Base-by-base conservation (phyloP, 1,284 basidiomycete species). In the Neonothopanus nambi region DNA sequence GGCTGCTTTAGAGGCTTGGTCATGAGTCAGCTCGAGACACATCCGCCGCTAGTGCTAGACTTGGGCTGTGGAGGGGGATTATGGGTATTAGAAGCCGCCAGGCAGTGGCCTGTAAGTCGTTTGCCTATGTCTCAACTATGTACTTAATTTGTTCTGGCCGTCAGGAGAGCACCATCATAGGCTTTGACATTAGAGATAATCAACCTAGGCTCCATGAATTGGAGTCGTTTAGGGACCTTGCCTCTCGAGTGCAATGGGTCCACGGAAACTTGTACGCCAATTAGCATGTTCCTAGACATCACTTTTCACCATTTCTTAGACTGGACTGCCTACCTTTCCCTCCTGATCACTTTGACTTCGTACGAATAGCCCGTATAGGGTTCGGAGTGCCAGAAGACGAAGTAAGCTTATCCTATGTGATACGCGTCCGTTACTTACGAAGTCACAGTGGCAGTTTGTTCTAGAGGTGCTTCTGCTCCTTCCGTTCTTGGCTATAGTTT, bases 31-130 rank as follows among this genome's bases (percentile, higher is more conserved):
- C 81, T 84, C 46, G 68, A 75, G 4, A 63, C 62, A 0, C 78
- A 81, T 15, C 87, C 87, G 0, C 44, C 61, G 1, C 68, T 72
- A 5, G 74, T 88, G 0, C 77, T 91, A 8, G 88, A 90, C 63
- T 71, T 95, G 21, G 93, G 92, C 0, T 93, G 89, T 63, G 92
- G 93, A 3, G 83, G 82, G 53, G 93, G 93, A 0, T 78, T 82
- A 50, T 90, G 88, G 87, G 76, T 78, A 9, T 74, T 90, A 38
- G 80, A 84, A 54, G 85, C 85, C 6, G 86, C 82, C 2, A 80
- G 75, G 59, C 66, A 72, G 48, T 90, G 86, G 85, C 72, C 73
- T 64, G 88, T 85, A 52, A 49, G 80, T 66, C 37, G 43, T 58
- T 44, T 48, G 44, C 37, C 21, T 46, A n/a, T 45, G 45, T 51